Conservation (phyloP, 2,329 filamentous ascomycete species). For the Pseudogymnoascus sp. region DNA sequence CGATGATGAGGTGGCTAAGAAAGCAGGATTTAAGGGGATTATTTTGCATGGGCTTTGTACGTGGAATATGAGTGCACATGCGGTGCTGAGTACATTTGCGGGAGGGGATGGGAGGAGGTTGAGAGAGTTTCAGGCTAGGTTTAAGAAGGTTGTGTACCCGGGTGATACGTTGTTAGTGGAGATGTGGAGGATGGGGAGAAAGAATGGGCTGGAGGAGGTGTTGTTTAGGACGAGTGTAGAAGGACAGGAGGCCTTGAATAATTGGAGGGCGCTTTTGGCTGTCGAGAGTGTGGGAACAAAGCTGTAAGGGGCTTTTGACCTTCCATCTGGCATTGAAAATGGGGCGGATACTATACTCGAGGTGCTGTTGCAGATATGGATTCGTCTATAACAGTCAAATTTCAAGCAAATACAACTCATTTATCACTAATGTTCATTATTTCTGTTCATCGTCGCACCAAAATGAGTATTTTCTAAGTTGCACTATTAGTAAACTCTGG, state of each 20-base stretch:
- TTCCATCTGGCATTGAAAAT: neutral
- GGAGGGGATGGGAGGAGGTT: conserved; percentile 35
- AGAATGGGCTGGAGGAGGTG: conserved; percentile 30
- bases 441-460: neutral
- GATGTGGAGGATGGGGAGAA: conserved; percentile 34
- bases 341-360: neutral
- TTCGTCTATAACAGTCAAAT: neutral
- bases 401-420: neutral
- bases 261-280: neutral
- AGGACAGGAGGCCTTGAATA: neutral
- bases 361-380: neutral
- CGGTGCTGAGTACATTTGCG: conserved; percentile 35
- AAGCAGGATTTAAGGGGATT: conserved; percentile 38
- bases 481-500: neutral
- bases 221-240: conserved; percentile 35
- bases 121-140: conserved; percentile 38
- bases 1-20: conserved; percentile 35
- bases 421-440: neutral
- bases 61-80: conserved; percentile 42
- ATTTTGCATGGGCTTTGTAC: conserved; percentile 42
- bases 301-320: neutral
- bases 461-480: neutral
- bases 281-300: neutral
- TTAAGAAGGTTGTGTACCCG: conserved; percentile 41
- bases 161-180: conserved; percentile 38